Percentiles rank a stretch among this genome's conserved stretches.
phyloP scores from a whole-genome alignment of 352 stramenopile species.

The Phytophthora sansomeana region DNA sequence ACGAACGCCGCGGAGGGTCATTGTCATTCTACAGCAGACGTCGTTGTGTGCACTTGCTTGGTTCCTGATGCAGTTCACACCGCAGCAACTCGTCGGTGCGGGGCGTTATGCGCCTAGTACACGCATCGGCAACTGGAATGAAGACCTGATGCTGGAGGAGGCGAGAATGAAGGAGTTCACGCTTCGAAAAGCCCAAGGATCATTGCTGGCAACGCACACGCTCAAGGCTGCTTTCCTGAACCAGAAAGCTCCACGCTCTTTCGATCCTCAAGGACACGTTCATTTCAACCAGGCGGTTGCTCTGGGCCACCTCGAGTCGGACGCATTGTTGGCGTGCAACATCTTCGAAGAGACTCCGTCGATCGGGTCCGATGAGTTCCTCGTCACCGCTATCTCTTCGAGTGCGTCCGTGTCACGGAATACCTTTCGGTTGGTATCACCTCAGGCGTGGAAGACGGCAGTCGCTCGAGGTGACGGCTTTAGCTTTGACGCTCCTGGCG shows the following conservation, averaged over 20 bases:
- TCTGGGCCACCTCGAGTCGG: slow-evolving; percentile 60
- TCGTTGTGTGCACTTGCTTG: background rate
- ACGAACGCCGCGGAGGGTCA: slow-evolving; percentile 23
- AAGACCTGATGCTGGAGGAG: slow-evolving; percentile 90
- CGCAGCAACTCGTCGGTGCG: slow-evolving; percentile 88
- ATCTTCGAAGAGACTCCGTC: slow-evolving; percentile 87
- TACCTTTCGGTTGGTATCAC: slow-evolving; percentile 78
- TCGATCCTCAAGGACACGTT: slow-evolving; percentile 43
- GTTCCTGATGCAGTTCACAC: slow-evolving; percentile 89
- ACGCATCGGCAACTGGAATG: slow-evolving; percentile 92
- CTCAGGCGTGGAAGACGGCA: slow-evolving; percentile 44
- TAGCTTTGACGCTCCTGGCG: slow-evolving; percentile 28
- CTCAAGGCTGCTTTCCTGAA: slow-evolving; percentile 83
- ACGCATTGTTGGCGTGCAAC: slow-evolving; percentile 68
- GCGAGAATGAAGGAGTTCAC: slow-evolving; percentile 87
- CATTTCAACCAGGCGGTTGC: slow-evolving; percentile 68
- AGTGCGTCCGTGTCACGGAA: slow-evolving; percentile 52
- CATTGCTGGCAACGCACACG: slow-evolving; percentile 80
- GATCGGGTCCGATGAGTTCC: slow-evolving; percentile 79
- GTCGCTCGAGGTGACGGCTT: slow-evolving; percentile 36
- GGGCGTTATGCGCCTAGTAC: slow-evolving; percentile 82
- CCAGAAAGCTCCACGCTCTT: slow-evolving; percentile 65
- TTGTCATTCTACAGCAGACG: slow-evolving; percentile 1
- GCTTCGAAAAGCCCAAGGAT: slow-evolving; percentile 82
- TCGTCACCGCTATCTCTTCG: slow-evolving; percentile 45